Evolutionary conservation across 495 filamentous ascomycete genomes (phyloP).

Genomic region (Penicillium robsamsonii): DNA sequence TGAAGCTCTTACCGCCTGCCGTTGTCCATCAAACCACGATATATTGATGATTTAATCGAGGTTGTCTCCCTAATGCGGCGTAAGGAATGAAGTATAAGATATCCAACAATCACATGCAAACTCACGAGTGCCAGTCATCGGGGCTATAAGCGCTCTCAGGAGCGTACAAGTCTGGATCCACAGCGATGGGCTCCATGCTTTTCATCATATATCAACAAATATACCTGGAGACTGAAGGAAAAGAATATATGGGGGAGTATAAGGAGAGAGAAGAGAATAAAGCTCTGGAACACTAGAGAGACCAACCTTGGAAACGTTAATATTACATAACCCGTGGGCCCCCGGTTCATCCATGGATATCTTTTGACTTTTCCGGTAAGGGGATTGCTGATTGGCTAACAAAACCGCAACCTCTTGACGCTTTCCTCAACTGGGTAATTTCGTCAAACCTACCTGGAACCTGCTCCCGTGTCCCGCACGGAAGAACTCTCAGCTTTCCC

Average conservation of each 20-base stretch:
- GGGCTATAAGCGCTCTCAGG: constrained; percentile 8
- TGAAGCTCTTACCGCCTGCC: constrained; percentile 18
- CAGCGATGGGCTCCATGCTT: background rate
- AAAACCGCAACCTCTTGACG: background rate
- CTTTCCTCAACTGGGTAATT: no score
- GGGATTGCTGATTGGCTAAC: background rate
- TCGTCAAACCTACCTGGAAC: background rate
- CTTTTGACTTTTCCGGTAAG: no score
- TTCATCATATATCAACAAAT: background rate
- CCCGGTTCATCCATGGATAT: no score
- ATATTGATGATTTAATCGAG: constrained; percentile 20
- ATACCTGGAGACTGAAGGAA: background rate
- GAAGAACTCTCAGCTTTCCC: background rate
- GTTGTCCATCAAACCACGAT: constrained; percentile 23
- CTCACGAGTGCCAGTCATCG: constrained; percentile 23
- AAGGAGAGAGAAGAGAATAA: background rate
- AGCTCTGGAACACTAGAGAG: no score
- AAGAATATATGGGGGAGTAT: background rate
- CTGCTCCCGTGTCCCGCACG: background rate
- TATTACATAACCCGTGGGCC: background rate
- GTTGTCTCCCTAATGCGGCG: constrained; percentile 14
- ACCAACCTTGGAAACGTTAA: background rate
- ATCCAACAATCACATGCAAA: background rate
- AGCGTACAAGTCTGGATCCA: constrained; percentile 18
- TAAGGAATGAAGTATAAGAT: background rate